phyloP scores from a whole-genome alignment of 352 stramenopile species.

The Blastocystis sp. region DNA sequence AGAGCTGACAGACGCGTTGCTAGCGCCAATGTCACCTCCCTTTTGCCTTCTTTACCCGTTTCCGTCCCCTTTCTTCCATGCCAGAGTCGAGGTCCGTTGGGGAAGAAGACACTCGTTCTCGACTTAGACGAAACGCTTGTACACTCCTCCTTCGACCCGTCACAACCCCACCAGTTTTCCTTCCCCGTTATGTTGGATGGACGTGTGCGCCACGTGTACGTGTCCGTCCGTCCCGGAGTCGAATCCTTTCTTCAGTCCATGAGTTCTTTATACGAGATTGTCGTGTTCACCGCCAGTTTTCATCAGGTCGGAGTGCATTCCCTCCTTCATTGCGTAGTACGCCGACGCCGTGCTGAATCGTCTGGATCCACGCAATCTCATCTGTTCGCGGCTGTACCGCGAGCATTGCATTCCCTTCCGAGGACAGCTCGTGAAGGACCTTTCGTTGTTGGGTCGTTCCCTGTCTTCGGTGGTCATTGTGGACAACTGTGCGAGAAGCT shows the following conservation, averaged over 20 bases:
- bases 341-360: slow-evolving; percentile 91
- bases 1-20: not conserved
- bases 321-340: slow-evolving; percentile 77
- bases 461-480: slow-evolving; percentile 91
- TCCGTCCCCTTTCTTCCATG: not conserved
- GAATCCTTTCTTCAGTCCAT: slow-evolving; percentile 92
- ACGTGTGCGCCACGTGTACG: slow-evolving; percentile 80
- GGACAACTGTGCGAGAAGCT: slow-evolving; percentile 94
- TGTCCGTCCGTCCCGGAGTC: slow-evolving; percentile 85
- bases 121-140: slow-evolving; percentile 96
- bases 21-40: not conserved
- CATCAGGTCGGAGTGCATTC: slow-evolving; percentile 75
- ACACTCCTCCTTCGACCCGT: slow-evolving; percentile 90
- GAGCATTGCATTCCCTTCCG: slow-evolving; percentile 91
- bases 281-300: slow-evolving; percentile 94
- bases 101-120: slow-evolving; percentile 85
- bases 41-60: not conserved
- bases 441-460: slow-evolving; percentile 87
- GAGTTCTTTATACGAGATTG: slow-evolving; percentile 91
- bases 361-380: slow-evolving; percentile 83
- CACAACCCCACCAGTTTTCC: slow-evolving; percentile 87
- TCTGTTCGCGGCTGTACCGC: slow-evolving; percentile 84
- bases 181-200: slow-evolving; percentile 90
- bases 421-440: slow-evolving; percentile 93
- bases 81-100: slow-evolving; percentile 71